phyloP scores from a whole-genome alignment of 2,329 filamentous ascomycete species.

The Colletotrichum zoysiae region DNA sequence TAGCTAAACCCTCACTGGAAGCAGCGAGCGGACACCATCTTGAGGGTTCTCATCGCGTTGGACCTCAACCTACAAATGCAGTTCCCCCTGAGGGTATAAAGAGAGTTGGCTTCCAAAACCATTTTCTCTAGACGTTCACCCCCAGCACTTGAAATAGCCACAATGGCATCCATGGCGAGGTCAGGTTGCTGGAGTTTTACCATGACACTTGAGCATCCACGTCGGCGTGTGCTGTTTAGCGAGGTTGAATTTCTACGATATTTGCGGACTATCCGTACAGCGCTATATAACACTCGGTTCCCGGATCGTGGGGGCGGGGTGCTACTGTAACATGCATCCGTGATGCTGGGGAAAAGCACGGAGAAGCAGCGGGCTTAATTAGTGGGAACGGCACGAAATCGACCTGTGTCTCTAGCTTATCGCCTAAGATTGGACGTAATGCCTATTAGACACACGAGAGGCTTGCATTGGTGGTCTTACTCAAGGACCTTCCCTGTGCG shows the following conservation, averaged over 20 bases:
- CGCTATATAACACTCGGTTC: not conserved
- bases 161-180: not conserved
- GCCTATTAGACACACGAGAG: slow-evolving; percentile 38
- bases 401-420: slow-evolving; percentile 27
- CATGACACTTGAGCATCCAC: not conserved
- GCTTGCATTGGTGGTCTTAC: slow-evolving; percentile 25
- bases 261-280: too few species aligned
- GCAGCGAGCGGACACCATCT: not conserved
- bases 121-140: too few species aligned
- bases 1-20: not conserved
- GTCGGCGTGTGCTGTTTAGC: not conserved
- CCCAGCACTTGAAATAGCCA: not conserved
- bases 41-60: not conserved
- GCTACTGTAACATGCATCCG: not conserved
- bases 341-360: slow-evolving; percentile 4
- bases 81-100: not conserved
- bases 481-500: slow-evolving; percentile 36
- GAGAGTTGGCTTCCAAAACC: not conserved
- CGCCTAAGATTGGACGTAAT: slow-evolving; percentile 40
- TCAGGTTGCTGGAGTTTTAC: too few species aligned
- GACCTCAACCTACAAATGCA: not conserved
- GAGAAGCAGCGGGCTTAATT: slow-evolving; percentile 19
- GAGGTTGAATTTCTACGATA: not conserved
- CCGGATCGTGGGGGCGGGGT: not conserved
- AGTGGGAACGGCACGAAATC: slow-evolving; percentile 13